These are phyloP conservation scores for Mucor sp. DNA, from an alignment of 371 early-diverging fungal genomes.

Conservation along the genomic window DNA sequence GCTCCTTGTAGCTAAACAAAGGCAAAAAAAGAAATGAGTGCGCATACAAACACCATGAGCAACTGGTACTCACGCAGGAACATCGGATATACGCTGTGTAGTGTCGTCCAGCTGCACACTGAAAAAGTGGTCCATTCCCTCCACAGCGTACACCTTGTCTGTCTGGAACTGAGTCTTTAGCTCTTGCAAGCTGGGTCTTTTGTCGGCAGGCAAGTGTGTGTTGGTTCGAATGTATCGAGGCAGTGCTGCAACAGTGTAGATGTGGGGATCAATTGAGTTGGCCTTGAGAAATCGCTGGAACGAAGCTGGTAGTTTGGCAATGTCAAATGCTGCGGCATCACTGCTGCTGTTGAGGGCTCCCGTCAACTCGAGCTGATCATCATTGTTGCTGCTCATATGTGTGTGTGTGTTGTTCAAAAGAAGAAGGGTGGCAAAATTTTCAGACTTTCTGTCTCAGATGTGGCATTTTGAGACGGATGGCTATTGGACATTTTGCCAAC, in stretches of 20 bases:
- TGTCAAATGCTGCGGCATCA: slow-evolving; percentile 26
- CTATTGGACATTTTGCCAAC: neutral
- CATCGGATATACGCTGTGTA: slow-evolving; percentile 39
- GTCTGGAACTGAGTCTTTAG: slow-evolving; percentile 47
- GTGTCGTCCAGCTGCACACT: slow-evolving; percentile 26
- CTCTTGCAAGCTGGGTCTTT: slow-evolving; percentile 42
- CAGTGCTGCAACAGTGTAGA: slow-evolving; percentile 61
- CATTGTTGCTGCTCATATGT: neutral
- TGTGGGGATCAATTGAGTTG: slow-evolving; percentile 66
- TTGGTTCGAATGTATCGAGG: slow-evolving; percentile 78
- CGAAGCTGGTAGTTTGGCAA: slow-evolving; percentile 52
- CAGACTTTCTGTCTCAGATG: neutral
- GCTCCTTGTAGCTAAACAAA: slow-evolving; percentile 30
- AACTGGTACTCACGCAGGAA: slow-evolving; percentile 31
- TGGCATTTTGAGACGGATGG: neutral
- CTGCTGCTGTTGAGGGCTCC: neutral
- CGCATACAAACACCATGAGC: neutral
- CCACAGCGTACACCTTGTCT: slow-evolving; percentile 33
- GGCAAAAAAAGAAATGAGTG: neutral
- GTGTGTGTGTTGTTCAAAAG: neutral
- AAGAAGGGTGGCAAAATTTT: neutral
- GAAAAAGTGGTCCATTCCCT: slow-evolving; percentile 36
- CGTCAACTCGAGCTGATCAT: neutral
- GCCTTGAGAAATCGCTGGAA: slow-evolving; percentile 63
- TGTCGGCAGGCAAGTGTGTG: slow-evolving; percentile 39